phyloP scores from a whole-genome alignment of 2,329 filamentous ascomycete genomes.

The Alternaria brassicae region DNA sequence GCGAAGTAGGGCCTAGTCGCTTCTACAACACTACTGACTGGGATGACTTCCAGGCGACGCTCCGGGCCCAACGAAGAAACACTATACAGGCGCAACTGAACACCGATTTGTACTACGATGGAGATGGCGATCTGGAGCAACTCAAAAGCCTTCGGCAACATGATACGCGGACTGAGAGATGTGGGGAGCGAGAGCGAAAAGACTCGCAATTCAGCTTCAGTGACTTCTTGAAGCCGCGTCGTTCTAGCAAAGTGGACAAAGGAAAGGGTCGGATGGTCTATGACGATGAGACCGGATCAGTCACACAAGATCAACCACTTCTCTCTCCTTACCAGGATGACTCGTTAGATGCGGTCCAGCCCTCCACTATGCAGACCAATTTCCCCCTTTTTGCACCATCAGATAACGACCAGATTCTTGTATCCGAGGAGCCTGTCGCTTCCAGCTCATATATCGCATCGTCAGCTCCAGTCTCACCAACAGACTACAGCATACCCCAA shows the following conservation, averaged over 20 bases:
- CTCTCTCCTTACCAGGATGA: background rate
- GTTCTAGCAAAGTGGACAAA: slow-evolving; percentile 10
- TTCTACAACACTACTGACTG: slow-evolving; percentile 16
- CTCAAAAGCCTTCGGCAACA: background rate
- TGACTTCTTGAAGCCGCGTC: slow-evolving; percentile 2
- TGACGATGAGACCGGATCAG: background rate
- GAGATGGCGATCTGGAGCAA: background rate
- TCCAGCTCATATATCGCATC: background rate
- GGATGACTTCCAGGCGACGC: slow-evolving; percentile 6
- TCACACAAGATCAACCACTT: background rate
- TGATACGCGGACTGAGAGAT: background rate
- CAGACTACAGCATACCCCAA: background rate
- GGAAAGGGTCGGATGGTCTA: slow-evolving; percentile 6
- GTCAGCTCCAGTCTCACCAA: background rate
- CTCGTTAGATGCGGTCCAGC: background rate
- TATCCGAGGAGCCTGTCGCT: background rate
- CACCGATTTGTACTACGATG: background rate
- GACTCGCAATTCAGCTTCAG: slow-evolving; percentile 8
- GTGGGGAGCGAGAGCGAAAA: slow-evolving; percentile 3
- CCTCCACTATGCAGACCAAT: background rate
- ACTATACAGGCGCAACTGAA: background rate
- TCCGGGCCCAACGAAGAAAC: background rate
- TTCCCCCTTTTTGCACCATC: background rate
- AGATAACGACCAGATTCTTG: background rate
- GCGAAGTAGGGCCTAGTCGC: slow-evolving; percentile 11